These are phyloP conservation scores for Cymbomonas tetramitiformis DNA, from an alignment of 139 green algal species.

Conservation along the genomic window DNA sequence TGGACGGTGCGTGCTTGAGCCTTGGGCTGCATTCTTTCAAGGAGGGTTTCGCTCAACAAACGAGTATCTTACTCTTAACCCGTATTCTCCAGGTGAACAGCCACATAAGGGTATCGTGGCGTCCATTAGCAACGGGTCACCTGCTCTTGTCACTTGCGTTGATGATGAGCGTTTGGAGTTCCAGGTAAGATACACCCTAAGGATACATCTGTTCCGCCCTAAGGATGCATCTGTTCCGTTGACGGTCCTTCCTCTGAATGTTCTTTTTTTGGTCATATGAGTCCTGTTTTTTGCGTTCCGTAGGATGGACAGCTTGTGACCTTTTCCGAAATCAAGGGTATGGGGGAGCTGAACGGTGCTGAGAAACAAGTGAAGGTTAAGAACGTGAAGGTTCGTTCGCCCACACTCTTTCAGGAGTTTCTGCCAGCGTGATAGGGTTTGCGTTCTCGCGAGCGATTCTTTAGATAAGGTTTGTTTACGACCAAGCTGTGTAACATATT, in stretches of 20 bases:
- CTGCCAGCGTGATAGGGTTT: neutral
- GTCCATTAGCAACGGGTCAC: constrained; percentile 47
- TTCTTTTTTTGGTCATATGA: too few relatives aligned
- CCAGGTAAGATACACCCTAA: too few relatives aligned
- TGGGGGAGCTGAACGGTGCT: constrained; percentile 66
- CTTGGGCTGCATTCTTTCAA: too few relatives aligned
- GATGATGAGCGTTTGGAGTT: constrained; percentile 97
- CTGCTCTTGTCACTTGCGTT: constrained; percentile 80
- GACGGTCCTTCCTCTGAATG: too few relatives aligned
- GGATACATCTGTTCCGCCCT: too few relatives aligned
- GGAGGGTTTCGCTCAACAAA: too few relatives aligned
- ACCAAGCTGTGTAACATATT: too few relatives aligned
- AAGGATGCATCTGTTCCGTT: too few relatives aligned
- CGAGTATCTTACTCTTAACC: too few relatives aligned
- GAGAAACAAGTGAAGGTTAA: constrained; percentile 46
- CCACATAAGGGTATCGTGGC: constrained; percentile 83
- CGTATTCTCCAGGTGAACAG: too few relatives aligned
- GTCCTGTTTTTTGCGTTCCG: too few relatives aligned
- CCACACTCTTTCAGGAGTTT: neutral
- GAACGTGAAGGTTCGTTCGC: constrained; percentile 69
- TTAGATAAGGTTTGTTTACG: too few relatives aligned
- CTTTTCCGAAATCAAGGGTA: constrained; percentile 81
- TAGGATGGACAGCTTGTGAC: constrained; percentile 32
- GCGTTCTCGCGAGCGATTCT: neutral
- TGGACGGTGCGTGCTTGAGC: constrained; percentile 66